phyloP scores from a whole-genome alignment of 2,329 filamentous ascomycete species.

The Aspergillus thermomutatus region DNA sequence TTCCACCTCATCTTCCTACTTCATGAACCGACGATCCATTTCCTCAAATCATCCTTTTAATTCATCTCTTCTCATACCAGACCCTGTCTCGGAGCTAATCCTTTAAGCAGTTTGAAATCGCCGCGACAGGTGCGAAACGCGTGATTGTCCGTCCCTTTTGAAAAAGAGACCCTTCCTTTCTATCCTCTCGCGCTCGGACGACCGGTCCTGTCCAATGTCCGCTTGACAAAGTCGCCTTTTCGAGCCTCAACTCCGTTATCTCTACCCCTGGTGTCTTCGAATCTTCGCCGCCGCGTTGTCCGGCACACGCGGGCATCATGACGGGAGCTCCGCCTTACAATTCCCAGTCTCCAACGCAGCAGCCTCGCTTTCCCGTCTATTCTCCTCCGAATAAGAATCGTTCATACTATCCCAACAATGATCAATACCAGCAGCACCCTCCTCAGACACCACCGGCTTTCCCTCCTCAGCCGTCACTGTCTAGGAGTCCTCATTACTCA shows the following conservation, averaged over 20 bases:
- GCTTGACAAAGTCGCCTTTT: neutral
- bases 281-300: constrained; percentile 24
- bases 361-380: constrained; percentile 40
- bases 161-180: neutral
- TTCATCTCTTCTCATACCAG: constrained; percentile 1
- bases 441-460: constrained; percentile 44
- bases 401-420: constrained; percentile 42
- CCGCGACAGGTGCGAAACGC: neutral
- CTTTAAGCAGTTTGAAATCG: neutral
- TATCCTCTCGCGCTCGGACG: neutral
- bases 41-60: constrained; percentile 2
- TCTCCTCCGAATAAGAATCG: constrained; percentile 42
- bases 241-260: neutral
- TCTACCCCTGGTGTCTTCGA: constrained; percentile 6
- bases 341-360: constrained; percentile 45
- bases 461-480: constrained; percentile 30
- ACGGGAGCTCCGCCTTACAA: constrained; percentile 44
- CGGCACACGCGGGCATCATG: constrained; percentile 37
- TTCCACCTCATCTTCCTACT: constrained; percentile 15
- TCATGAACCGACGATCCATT: neutral
- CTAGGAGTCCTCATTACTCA: constrained; percentile 40
- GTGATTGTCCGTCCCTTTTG: neutral
- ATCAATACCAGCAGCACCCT: constrained; percentile 40
- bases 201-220: constrained; percentile 3
- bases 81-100: neutral